These are phyloP conservation scores for Verticillium zaregamsianum DNA, from an alignment of 2,329 filamentous ascomycete species.

Conservation along the genomic window DNA sequence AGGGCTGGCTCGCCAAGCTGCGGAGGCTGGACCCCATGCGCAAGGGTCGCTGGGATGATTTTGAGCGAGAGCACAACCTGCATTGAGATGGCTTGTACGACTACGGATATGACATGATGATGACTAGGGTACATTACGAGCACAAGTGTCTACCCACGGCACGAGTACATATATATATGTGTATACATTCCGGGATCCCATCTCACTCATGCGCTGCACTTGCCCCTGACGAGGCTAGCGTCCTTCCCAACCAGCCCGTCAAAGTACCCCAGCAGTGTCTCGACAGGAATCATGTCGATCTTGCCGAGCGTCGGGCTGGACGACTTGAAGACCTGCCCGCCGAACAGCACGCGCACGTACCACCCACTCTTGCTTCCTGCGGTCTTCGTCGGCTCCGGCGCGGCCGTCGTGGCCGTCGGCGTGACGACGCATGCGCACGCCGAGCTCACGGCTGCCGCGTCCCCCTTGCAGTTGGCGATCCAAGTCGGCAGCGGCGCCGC, in stretches of 20 bases:
- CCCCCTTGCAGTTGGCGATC: conserved; percentile 20
- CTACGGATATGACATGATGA: neutral
- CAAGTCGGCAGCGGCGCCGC: conserved; percentile 15
- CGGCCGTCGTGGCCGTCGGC: conserved; percentile 7
- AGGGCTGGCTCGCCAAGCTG: conserved; percentile 60
- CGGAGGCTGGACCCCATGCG: conserved; percentile 70
- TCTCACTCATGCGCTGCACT: conserved; percentile 15
- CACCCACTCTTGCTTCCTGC: conserved; percentile 21
- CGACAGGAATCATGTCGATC: conserved; percentile 67
- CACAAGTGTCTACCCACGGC: neutral
- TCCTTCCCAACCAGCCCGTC: conserved; percentile 62
- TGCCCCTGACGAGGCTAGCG: conserved; percentile 37
- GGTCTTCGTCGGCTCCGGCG: conserved; percentile 6
- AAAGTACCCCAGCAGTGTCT: conserved; percentile 64
- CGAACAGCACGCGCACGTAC: conserved; percentile 67
- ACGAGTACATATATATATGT: neutral
- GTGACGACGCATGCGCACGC: conserved; percentile 23
- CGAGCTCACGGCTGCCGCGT: conserved; percentile 16
- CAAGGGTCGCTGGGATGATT: conserved; percentile 69
- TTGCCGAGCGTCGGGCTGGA: conserved; percentile 63
- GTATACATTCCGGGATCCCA: neutral
- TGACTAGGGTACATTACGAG: neutral
- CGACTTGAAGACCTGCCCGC: conserved; percentile 62
- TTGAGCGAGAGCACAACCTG: conserved; percentile 36
- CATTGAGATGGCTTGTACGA: neutral